Percentiles rank a stretch among this genome's conserved stretches.
Evolutionary conservation across 345 rosid species (phyloP).

Genomic region (Eucalyptus sp.): DNA sequence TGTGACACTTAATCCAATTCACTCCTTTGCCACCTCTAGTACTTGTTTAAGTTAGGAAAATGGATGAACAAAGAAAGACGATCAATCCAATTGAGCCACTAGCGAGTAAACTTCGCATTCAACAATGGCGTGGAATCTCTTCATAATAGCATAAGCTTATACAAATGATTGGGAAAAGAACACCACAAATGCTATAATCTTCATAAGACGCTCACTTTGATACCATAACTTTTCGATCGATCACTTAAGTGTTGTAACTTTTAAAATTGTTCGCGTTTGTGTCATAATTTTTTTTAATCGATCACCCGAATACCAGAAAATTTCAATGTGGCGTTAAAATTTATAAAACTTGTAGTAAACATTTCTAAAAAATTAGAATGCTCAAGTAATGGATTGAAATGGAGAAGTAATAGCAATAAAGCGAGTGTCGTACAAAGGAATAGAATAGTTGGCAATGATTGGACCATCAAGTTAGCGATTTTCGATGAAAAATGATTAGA

Average conservation of each 20-base stretch:
- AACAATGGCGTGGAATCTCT: neutral
- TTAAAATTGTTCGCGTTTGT: neutral
- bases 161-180: neutral
- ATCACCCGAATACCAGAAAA: fast-evolving
- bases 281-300: too few species aligned
- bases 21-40: neutral
- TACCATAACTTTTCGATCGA: too few species aligned
- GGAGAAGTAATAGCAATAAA: too few species aligned
- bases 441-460: too few species aligned
- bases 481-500: fast-evolving
- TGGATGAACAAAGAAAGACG: neutral
- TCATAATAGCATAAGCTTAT: neutral
- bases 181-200: neutral
- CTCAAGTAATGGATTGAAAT: neutral
- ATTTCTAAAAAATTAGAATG: too few species aligned
- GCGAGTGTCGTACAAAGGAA: neutral
- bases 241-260: neutral
- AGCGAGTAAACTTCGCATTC: neutral
- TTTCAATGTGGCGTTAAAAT: neutral
- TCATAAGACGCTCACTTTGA: neutral
- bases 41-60: neutral
- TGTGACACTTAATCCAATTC: neutral
- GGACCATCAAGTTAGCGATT: fast-evolving
- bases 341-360: neutral
- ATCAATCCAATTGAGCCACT: neutral